phyloP scores from a whole-genome alignment of 2,329 filamentous ascomycete genomes.

The Fusarium nodosum region DNA sequence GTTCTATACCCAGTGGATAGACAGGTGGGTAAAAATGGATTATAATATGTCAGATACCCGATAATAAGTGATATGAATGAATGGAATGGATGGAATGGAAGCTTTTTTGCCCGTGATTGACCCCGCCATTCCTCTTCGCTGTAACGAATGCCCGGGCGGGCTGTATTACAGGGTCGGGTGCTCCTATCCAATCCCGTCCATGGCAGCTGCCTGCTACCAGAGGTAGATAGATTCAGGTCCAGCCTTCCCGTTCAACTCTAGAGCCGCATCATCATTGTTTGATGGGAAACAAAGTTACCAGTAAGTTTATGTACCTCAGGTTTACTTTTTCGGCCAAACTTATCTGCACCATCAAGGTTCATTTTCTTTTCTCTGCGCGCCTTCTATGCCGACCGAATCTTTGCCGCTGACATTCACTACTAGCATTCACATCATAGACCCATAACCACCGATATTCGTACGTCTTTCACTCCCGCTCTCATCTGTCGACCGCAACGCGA shows the following conservation, averaged over 20 bases:
- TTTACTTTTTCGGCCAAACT: not conserved
- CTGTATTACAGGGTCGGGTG: not conserved
- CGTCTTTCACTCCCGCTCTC: slow-evolving; percentile 21
- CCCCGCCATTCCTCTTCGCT: slow-evolving; percentile 13
- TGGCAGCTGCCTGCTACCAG: slow-evolving; percentile 31
- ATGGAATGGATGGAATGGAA: not conserved
- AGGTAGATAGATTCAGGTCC: slow-evolving; percentile 5
- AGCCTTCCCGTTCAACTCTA: slow-evolving; percentile 19
- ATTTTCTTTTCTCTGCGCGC: not conserved
- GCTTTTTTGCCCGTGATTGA: not conserved
- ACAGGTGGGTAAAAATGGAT: not conserved
- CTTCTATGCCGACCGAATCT: slow-evolving; percentile 1
- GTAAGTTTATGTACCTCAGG: slow-evolving; percentile 11
- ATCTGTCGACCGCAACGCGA: slow-evolving; percentile 16
- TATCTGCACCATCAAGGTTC: slow-evolving; percentile 40
- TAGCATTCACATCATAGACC: slow-evolving; percentile 13
- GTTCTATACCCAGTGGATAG: not conserved
- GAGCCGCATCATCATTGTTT: slow-evolving; percentile 41
- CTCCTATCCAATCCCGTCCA: not conserved
- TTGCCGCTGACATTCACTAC: slow-evolving; percentile 23
- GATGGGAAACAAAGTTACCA: slow-evolving; percentile 9
- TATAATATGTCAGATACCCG: not conserved
- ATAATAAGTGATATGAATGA: not conserved
- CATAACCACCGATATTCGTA: slow-evolving; percentile 28
- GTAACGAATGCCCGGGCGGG: slow-evolving; percentile 8